Conservation (phyloP, 228 moss, liverwort and hornwort genomes). For the Sphagnum magellanicum region DNA sequence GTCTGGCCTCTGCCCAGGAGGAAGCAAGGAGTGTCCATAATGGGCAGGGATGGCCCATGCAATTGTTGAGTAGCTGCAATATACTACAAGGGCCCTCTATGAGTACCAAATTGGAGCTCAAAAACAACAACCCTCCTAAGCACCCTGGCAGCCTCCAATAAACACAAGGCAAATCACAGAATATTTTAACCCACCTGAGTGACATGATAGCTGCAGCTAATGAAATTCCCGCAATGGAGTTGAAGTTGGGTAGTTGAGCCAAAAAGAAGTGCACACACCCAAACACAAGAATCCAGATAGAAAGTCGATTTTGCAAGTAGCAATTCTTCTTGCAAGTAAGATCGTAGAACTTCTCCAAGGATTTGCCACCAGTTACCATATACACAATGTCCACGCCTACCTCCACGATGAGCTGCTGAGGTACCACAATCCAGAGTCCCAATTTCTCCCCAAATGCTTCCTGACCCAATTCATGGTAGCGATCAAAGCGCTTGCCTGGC, state of each 20-base stretch:
- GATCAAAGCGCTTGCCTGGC: conserved; percentile 32
- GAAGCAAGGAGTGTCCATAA: conserved; percentile 20
- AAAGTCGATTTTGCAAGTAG: background rate
- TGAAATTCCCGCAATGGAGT: conserved; percentile 32
- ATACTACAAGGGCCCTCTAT: background rate
- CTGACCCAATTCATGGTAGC: conserved; percentile 47
- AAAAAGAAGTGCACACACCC: conserved; percentile 38
- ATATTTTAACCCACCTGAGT: conserved; percentile 18
- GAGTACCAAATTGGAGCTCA: background rate
- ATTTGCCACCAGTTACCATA: conserved; percentile 47
- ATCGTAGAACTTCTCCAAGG: conserved; percentile 17
- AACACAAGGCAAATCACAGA: background rate
- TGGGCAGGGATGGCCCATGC: conserved; percentile 37
- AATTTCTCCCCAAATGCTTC: conserved; percentile 36
- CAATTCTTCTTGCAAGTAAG: conserved; percentile 24
- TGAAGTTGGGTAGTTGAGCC: conserved; percentile 46
- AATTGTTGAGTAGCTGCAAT: conserved; percentile 47
- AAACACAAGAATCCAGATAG: conserved; percentile 37
- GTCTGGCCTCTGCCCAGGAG: conserved; percentile 1
- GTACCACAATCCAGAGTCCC: conserved; percentile 39
- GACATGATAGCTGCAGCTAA: conserved; percentile 49
- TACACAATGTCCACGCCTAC: conserved; percentile 53
- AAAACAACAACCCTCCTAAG: background rate
- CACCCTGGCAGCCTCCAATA: background rate
- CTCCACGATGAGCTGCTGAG: conserved; percentile 46